Conservation (phyloP, 257 asterid genomes). For the Solanum peruvianum region DNA sequence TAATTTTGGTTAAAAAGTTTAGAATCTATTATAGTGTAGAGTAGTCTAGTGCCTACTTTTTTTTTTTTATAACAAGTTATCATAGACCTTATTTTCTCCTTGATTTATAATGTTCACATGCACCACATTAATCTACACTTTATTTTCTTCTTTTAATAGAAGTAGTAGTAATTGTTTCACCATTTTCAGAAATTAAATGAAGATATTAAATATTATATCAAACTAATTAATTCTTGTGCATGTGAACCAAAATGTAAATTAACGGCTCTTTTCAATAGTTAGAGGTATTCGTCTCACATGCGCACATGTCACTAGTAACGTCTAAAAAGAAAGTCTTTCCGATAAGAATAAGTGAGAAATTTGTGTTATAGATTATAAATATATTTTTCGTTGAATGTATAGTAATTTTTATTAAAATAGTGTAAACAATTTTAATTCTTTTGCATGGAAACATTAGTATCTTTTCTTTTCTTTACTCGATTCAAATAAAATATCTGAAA, state of each 20-base stretch:
- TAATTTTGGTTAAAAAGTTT: neutral
- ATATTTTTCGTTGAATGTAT: accelerated
- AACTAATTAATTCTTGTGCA: neutral
- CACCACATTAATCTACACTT: neutral
- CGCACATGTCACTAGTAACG: neutral
- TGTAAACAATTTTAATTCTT: neutral
- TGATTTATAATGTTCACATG: neutral
- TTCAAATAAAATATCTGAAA: neutral
- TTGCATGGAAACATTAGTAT: accelerated
- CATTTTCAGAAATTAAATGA: neutral
- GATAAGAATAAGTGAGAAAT: neutral
- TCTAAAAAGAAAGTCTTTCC: too few species aligned
- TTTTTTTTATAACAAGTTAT: neutral
- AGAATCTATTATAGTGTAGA: neutral
- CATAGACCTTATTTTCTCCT: neutral
- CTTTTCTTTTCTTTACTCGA: neutral
- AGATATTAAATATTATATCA: too few species aligned
- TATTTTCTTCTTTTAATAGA: neutral
- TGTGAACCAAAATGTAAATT: neutral
- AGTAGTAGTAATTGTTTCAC: neutral
- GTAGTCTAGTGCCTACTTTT: neutral
- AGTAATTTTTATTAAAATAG: neutral
- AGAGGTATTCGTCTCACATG: neutral
- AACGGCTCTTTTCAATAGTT: neutral
- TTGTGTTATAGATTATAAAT: too few species aligned